Evolutionary conservation across 805 yeast genomes (phyloP).

Genomic region (Kuraishia cidri): DNA sequence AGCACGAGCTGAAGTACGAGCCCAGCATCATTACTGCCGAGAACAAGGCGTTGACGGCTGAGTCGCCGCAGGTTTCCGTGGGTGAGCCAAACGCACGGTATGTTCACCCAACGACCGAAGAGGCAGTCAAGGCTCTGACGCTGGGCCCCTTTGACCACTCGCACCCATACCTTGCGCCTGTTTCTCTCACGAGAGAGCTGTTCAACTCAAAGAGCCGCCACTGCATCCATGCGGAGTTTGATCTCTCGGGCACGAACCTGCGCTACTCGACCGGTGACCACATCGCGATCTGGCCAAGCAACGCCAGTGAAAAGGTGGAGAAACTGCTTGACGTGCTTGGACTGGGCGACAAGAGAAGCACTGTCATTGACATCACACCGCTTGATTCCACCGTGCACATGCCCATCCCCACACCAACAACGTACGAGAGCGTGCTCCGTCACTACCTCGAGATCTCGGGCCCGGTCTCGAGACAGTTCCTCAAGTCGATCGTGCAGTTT

Average conservation of each 20-base stretch:
- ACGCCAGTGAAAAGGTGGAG: conserved; percentile 67
- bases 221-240: conserved; percentile 89
- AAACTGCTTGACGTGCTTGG: conserved; percentile 58
- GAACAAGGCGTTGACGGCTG: conserved; percentile 17
- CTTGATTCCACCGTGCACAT: conserved; percentile 59
- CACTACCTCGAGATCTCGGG: conserved; percentile 89
- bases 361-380: conserved; percentile 55
- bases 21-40: conserved; percentile 48
- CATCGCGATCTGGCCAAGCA: conserved; percentile 90
- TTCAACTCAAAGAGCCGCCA: conserved; percentile 58
- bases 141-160: conserved; percentile 73
- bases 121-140: conserved; percentile 20
- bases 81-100: conserved; percentile 78
- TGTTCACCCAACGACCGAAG: conserved; percentile 25
- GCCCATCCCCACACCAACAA: conserved; percentile 67
- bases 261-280: conserved; percentile 95
- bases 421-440: conserved; percentile 81
- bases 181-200: conserved; percentile 55
- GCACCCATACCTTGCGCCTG: conserved; percentile 77
- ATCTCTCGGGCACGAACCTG: conserved; percentile 62
- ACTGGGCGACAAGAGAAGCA: conserved; percentile 39
- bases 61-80: conserved; percentile 35
- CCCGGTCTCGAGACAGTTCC: conserved; percentile 83
- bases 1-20: conserved; percentile 72
- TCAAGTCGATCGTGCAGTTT: conserved; percentile 65